Base-by-base conservation (phyloP, 495 filamentous ascomycete species). In the Penicillium roqueforti region DNA sequence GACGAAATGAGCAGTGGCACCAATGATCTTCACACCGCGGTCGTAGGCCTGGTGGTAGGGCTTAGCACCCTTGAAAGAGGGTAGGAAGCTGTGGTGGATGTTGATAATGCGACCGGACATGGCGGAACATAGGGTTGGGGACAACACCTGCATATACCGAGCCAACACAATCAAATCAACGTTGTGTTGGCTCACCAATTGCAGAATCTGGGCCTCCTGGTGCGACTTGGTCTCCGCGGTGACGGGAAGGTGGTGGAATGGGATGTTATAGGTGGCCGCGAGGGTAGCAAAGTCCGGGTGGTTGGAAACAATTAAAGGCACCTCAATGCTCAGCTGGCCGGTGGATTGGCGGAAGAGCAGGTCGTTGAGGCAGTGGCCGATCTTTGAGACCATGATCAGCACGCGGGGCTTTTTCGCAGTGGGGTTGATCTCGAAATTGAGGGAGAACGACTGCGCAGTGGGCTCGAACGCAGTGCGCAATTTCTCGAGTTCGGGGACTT, bases 111-210 rank as follows among this genome's bases (percentile, higher is more conserved):
- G 78, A 9, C 86, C 85, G 44, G 78, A 81, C 85, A 89, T 88
- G 45, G 79, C 85, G 57, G 78, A 71, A 68, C 86, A 90, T 25
- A 90, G 71, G n/a, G 65, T 77, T 13, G 85, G 84, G 43, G 80
- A 85, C 6, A 90, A 75, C n/a, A 90, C 84, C 71, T 90, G 87
- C 87, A 90, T 90, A 71, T 90, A 90, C 45, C 87, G 83, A n/a
- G 87, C 87, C 49, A 90, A 65, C 6, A 90, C 87, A 32, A 90
- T 80, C 25, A 90, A 73, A 59, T 90, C 87, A 63, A 90, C 77
- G 43, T 80, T 71, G 61, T 87, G 68, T 67, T 83, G 66, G 53
- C 70, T 64, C 55, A 86, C 78, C 20, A 90, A 76, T 28, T 87
- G 81, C 10, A 90, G 71, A 54, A 90, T 79, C 57, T 77, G 73